Conservation (phyloP, 2,329 filamentous ascomycete genomes). For the Aureobasidium lini region DNA sequence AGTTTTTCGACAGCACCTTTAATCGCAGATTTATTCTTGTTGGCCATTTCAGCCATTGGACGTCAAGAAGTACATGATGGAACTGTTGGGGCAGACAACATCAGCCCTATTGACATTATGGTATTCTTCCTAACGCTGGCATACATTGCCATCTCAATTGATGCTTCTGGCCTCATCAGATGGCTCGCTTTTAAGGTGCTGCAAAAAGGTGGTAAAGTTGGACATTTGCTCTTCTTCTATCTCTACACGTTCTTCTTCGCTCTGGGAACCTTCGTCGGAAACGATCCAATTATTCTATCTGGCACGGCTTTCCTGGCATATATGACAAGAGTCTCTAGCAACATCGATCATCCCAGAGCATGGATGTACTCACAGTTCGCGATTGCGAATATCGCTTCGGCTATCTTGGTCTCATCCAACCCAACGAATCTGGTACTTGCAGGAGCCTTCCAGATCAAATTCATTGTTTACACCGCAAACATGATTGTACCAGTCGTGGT, state of each 20-base stretch:
- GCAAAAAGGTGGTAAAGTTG: slow-evolving; percentile 58
- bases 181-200: slow-evolving; percentile 65
- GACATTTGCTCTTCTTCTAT: slow-evolving; percentile 62
- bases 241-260: slow-evolving; percentile 66
- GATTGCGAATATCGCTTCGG: slow-evolving; percentile 65
- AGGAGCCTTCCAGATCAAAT: slow-evolving; percentile 63
- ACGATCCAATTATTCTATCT: slow-evolving; percentile 67
- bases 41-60: slow-evolving; percentile 63
- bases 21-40: slow-evolving; percentile 62
- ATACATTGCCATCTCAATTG: slow-evolving; percentile 71
- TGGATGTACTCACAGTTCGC: slow-evolving; percentile 70
- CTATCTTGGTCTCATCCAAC: slow-evolving; percentile 70
- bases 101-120: slow-evolving; percentile 66
- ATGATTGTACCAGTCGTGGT: slow-evolving; percentile 65
- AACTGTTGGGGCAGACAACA: slow-evolving; percentile 57
- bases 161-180: slow-evolving; percentile 65
- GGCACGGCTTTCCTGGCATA: slow-evolving; percentile 69
- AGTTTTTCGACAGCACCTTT: slow-evolving; percentile 66
- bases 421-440: slow-evolving; percentile 69
- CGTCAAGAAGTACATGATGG: slow-evolving; percentile 60
- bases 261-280: slow-evolving; percentile 62
- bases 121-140: slow-evolving; percentile 65
- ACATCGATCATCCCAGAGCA: slow-evolving; percentile 61
- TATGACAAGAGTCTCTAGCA: slow-evolving; percentile 67
- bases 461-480: slow-evolving; percentile 68